These are phyloP conservation scores for Triticum urartu DNA, from an alignment of 176 grass and related monocot genomes.

Conservation along the genomic window DNA sequence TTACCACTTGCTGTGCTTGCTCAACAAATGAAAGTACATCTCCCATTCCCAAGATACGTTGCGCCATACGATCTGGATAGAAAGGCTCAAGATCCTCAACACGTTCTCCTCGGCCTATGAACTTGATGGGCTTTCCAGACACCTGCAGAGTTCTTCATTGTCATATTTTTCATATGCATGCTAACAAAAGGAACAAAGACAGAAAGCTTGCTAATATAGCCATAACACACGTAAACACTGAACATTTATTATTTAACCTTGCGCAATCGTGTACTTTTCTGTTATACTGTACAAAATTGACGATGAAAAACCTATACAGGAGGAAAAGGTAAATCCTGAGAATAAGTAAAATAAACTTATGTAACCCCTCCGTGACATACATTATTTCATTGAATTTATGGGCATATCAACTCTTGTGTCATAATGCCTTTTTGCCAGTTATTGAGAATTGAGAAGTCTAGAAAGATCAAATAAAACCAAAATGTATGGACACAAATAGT, in stretches of 20 bases:
- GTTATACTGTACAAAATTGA: background rate
- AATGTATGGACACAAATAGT: background rate
- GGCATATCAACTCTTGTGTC: background rate
- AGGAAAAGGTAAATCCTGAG: background rate
- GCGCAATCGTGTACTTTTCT: background rate
- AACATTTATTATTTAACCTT: conserved; percentile 18
- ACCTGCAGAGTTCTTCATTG: conserved; percentile 45
- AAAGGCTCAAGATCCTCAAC: conserved; percentile 94
- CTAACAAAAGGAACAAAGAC: background rate
- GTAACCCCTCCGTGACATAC: background rate
- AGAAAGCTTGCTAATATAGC: background rate
- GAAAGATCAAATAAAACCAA: conserved; percentile 2
- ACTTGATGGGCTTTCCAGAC: conserved; percentile 93
- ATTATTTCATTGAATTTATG: background rate
- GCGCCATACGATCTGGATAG: conserved; percentile 96
- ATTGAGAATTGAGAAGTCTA: conserved; percentile 9
- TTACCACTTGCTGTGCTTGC: conserved; percentile 95
- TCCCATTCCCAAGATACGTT: conserved; percentile 92
- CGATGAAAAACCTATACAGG: background rate
- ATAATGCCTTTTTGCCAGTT: background rate
- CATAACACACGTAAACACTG: background rate
- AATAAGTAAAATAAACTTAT: conserved; percentile 20
- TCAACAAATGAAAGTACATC: conserved; percentile 98
- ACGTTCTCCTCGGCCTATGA: conserved; percentile 83
- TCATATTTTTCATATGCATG: conserved; percentile 4